These are phyloP conservation scores for Sclerotinia minor DNA, from an alignment of 2,329 filamentous ascomycete species.

Conservation along the genomic window DNA sequence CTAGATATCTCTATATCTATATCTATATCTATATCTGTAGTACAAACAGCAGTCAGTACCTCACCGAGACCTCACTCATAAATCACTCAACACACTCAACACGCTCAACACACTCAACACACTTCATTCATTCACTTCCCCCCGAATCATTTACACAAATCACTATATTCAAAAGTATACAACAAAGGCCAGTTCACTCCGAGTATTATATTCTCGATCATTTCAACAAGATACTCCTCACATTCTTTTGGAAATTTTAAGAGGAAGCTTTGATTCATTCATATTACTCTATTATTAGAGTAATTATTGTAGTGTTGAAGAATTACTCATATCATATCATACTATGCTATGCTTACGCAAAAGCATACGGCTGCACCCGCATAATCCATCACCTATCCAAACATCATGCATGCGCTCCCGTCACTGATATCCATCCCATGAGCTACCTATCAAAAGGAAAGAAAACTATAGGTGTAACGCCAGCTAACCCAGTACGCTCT, in stretches of 20 bases:
- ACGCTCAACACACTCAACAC: too few species aligned
- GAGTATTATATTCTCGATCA: too few species aligned
- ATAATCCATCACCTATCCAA: conserved; percentile 12
- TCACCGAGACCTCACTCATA: too few species aligned
- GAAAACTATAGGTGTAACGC: conserved; percentile 24
- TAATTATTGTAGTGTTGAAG: conserved; percentile 18
- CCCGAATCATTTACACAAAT: too few species aligned
- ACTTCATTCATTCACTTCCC: too few species aligned
- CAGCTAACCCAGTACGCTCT: conserved; percentile 26
- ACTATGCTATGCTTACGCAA: background rate
- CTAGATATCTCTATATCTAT: too few species aligned
- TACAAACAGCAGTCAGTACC: too few species aligned
- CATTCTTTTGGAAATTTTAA: background rate
- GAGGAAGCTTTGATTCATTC: background rate
- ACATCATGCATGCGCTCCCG: conserved; percentile 3
- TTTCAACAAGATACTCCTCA: too few species aligned
- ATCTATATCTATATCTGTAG: too few species aligned
- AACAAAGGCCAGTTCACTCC: background rate
- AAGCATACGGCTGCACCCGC: background rate
- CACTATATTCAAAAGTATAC: background rate
- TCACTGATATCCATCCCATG: conserved; percentile 18
- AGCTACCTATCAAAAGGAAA: conserved; percentile 6
- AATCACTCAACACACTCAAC: too few species aligned
- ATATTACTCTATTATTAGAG: background rate
- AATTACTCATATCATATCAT: conserved; percentile 3